Percentiles rank a stretch among this genome's conserved stretches.
Evolutionary conservation across 2,329 filamentous ascomycete genomes (phyloP).

Genomic region (Thyridium curvatum): DNA sequence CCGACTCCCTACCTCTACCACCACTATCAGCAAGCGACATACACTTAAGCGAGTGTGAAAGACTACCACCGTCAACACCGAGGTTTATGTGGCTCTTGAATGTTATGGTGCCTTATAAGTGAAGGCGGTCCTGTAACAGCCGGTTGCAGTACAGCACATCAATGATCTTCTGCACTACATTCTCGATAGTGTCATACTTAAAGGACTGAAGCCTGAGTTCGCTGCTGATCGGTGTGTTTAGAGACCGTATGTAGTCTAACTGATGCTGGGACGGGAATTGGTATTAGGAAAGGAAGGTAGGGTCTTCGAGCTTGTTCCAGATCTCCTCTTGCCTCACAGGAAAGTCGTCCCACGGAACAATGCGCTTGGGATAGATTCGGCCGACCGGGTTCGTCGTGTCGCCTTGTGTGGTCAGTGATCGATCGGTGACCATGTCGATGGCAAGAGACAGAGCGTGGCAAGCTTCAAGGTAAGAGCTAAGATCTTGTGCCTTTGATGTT

Average conservation of each 20-base stretch:
- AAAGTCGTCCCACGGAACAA: slow-evolving; percentile 28
- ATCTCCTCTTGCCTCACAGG: slow-evolving; percentile 20
- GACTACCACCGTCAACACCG: slow-evolving; percentile 12
- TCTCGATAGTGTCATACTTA: slow-evolving; percentile 27
- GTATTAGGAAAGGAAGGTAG: slow-evolving; percentile 17
- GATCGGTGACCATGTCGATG: too few species aligned
- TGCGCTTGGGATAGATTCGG: slow-evolving; percentile 24
- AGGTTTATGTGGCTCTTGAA: slow-evolving; percentile 31
- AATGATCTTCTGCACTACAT: slow-evolving; percentile 24
- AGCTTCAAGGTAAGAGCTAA: too few species aligned
- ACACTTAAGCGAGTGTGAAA: slow-evolving; percentile 16
- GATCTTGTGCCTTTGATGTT: too few species aligned
- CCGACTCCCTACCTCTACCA: slow-evolving; percentile 5
- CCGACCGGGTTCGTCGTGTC: slow-evolving; percentile 23
- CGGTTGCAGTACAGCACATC: slow-evolving; percentile 17
- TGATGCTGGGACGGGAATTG: slow-evolving; percentile 24
- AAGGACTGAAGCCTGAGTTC: slow-evolving; percentile 25
- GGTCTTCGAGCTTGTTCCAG: slow-evolving; percentile 18
- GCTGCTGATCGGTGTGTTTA: slow-evolving; percentile 24
- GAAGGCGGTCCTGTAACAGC: slow-evolving; percentile 18
- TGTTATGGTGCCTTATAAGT: slow-evolving; percentile 22
- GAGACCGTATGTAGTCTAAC: slow-evolving; percentile 22
- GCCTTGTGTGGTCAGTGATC: too few species aligned
- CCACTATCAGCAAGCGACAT: slow-evolving; percentile 11
- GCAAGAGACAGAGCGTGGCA: too few species aligned